A percentile compares a stretch with the other conserved stretches of the same genome.
Conservation (phyloP, 805 yeast genomes). For the Candida michaelii region DNA sequence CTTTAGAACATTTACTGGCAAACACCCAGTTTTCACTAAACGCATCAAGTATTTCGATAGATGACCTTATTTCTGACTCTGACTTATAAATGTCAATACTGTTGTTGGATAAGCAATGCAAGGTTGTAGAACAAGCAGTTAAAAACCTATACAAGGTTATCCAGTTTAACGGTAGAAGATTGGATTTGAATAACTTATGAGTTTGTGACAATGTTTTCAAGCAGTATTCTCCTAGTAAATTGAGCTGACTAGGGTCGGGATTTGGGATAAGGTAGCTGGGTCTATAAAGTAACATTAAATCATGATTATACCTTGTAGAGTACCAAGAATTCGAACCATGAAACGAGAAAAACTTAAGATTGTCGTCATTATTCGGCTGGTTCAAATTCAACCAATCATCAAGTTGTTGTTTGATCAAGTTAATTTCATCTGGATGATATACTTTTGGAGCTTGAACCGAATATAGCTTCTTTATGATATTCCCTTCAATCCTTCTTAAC, state of each 20-base stretch:
- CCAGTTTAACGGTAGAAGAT: conserved; percentile 50
- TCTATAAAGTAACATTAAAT: conserved; percentile 46
- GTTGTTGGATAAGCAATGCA: conserved; percentile 49
- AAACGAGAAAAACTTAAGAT: conserved; percentile 29
- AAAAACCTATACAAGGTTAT: conserved; percentile 46
- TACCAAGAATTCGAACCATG: conserved; percentile 35
- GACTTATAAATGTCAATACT: conserved; percentile 46
- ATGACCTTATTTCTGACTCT: conserved; percentile 45
- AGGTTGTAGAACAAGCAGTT: conserved; percentile 46
- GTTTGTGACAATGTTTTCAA: conserved; percentile 46
- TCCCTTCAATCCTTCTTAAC: conserved; percentile 48
- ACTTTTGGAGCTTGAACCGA: conserved; percentile 38
- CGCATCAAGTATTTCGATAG: conserved; percentile 45
- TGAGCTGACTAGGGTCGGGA: conserved; percentile 40
- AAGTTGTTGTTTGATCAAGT: conserved; percentile 12
- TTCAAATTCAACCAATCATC: conserved; percentile 29
- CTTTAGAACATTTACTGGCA: conserved; percentile 44
- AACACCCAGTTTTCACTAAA: conserved; percentile 49
- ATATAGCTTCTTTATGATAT: conserved; percentile 46
- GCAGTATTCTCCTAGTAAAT: conserved; percentile 46
- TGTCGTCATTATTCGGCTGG: conserved; percentile 34
- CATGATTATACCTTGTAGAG: conserved; percentile 44
- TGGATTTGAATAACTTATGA: conserved; percentile 44
- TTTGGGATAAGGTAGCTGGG: conserved; percentile 50
- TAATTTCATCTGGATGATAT: conserved; percentile 11